Percentiles rank a stretch among this genome's conserved stretches.
phyloP scores from a whole-genome alignment of 2,329 filamentous ascomycete species.

The Gliomastix tumulicola region DNA sequence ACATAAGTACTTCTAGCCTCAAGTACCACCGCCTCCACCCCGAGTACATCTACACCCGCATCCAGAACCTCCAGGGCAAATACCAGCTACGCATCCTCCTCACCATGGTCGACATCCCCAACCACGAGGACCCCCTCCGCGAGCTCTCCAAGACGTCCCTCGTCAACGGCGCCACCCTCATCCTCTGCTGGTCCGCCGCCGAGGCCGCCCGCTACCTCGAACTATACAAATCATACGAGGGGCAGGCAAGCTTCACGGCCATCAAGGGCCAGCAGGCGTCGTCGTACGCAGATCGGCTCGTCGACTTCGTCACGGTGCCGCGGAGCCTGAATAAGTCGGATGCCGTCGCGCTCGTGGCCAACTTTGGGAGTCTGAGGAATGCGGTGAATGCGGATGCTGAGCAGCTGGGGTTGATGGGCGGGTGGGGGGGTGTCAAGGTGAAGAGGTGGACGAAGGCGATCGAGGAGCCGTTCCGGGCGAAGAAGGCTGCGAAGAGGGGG shows the following conservation, averaged over 20 bases:
- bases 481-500: constrained; percentile 54
- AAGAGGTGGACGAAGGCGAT: constrained; percentile 77
- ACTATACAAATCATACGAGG: constrained; percentile 90
- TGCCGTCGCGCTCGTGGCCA: constrained; percentile 80
- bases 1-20: constrained; percentile 42
- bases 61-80: constrained; percentile 74
- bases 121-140: constrained; percentile 83
- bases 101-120: constrained; percentile 89
- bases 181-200: constrained; percentile 89
- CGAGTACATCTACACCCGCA: constrained; percentile 94
- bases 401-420: constrained; percentile 75
- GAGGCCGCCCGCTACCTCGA: constrained; percentile 93
- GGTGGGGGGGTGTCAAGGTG: constrained; percentile 95
- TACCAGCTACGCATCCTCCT: constrained; percentile 83
- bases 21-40: constrained; percentile 97
- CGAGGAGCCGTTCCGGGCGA: constrained; percentile 75
- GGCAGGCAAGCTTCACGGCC: constrained; percentile 68
- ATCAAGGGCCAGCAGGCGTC: constrained; percentile 82
- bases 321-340: constrained; percentile 92
- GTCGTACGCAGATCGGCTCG: constrained; percentile 77
- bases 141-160: constrained; percentile 90
- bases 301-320: constrained; percentile 89
- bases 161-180: constrained; percentile 85
- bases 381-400: constrained; percentile 85
- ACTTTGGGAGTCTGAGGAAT: constrained; percentile 81